phyloP scores from a whole-genome alignment of 2,329 filamentous ascomycete genomes.

The Colletotrichum salicis region DNA sequence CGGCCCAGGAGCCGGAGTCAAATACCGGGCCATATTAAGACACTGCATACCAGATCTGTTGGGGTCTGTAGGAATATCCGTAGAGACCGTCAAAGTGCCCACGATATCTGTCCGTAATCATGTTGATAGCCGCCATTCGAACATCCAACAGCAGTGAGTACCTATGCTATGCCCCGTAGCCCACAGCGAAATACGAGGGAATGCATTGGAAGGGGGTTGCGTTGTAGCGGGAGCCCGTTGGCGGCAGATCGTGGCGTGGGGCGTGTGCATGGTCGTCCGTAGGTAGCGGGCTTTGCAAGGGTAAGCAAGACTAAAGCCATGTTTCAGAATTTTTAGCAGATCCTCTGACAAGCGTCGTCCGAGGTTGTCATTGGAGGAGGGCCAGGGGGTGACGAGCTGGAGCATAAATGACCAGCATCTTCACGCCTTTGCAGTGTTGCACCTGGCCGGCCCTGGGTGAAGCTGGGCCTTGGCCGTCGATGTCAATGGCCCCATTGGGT shows the following conservation, averaged over 20 bases:
- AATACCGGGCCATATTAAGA: not conserved
- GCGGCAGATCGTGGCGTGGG: constrained; percentile 29
- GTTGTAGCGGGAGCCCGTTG: constrained; percentile 21
- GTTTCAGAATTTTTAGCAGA: constrained; percentile 34
- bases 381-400: constrained; percentile 17
- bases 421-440: constrained; percentile 27
- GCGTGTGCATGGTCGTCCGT: constrained; percentile 24
- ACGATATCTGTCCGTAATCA: not conserved
- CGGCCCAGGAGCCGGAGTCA: constrained; percentile 10
- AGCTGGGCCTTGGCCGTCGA: constrained; percentile 23
- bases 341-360: constrained; percentile 35
- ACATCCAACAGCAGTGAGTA: not conserved
- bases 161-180: not conserved
- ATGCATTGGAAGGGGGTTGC: constrained; percentile 3
- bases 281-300: constrained; percentile 10
- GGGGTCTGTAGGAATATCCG: not conserved
- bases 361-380: constrained; percentile 30
- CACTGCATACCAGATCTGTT: constrained; percentile 3
- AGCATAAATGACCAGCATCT: constrained; percentile 35
- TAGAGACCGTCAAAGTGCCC: not conserved
- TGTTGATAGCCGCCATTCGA: not conserved
- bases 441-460: constrained; percentile 20
- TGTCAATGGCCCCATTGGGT: constrained; percentile 28
- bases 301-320: constrained; percentile 25
- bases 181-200: constrained; percentile 3